A percentile compares a stretch with the other conserved stretches of the same genome.
Evolutionary conservation across 352 stramenopile genomes (phyloP).

Genomic region (Peronospora destructor): DNA sequence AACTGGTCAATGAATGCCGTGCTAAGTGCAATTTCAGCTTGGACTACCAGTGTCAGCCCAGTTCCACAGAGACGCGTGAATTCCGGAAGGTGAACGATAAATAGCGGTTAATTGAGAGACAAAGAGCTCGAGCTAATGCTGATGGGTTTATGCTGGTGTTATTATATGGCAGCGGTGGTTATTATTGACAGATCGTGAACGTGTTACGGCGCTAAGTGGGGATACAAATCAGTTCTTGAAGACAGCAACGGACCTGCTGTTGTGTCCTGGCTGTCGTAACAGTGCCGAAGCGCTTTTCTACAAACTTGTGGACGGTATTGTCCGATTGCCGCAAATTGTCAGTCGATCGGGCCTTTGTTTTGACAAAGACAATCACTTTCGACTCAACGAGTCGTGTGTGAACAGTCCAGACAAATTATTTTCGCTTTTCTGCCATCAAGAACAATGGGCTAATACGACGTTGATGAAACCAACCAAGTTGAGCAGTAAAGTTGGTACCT

Average conservation of each 20-base stretch:
- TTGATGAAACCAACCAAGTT: constrained; percentile 44
- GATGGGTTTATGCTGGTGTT: constrained; percentile 13
- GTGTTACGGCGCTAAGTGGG: constrained; percentile 54
- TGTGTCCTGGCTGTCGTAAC: constrained; percentile 72
- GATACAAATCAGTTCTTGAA: constrained; percentile 65
- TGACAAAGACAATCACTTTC: constrained; percentile 50
- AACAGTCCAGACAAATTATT: constrained; percentile 57
- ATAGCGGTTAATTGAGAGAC: background rate
- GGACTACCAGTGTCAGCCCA: constrained; percentile 62
- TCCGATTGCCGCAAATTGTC: constrained; percentile 38
- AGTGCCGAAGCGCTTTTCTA: constrained; percentile 73
- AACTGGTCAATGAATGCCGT: constrained; percentile 3
- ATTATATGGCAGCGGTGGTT: constrained; percentile 52
- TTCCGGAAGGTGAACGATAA: constrained; percentile 63
- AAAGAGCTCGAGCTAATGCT: constrained; percentile 7
- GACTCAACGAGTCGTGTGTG: constrained; percentile 61
- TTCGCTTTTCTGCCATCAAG: constrained; percentile 75
- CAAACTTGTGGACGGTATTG: constrained; percentile 43
- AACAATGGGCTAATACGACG: constrained; percentile 49
- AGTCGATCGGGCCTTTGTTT: constrained; percentile 50
- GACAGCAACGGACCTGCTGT: constrained; percentile 62
- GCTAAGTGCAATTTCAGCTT: constrained; percentile 15
- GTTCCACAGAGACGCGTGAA: constrained; percentile 58
- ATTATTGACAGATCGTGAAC: constrained; percentile 72
- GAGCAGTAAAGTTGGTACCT: constrained; percentile 25